Evolutionary conservation across 2,329 filamentous ascomycete species (phyloP).

Genomic region (Fulvia fulva): DNA sequence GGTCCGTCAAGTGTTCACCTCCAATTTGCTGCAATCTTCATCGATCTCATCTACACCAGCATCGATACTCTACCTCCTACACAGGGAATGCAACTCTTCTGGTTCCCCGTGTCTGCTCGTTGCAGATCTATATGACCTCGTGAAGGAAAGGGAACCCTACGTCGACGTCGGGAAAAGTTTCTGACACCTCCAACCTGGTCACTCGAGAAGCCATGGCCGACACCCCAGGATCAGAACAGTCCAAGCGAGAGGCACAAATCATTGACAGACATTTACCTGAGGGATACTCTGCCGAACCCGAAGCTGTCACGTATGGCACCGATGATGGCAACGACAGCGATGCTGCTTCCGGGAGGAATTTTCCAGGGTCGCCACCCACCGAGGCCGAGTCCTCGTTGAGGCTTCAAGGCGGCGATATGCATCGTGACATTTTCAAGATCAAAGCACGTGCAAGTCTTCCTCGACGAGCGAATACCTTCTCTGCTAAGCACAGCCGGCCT

Average conservation of each 20-base stretch:
- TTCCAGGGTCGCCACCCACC: conserved; percentile 6
- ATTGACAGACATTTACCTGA: conserved; percentile 34
- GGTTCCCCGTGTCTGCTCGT: conserved; percentile 5
- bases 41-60: conserved; percentile 1
- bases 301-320: conserved; percentile 23
- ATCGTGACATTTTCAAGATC: conserved; percentile 73
- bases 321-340: conserved; percentile 10
- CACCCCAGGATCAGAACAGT: conserved; percentile 20
- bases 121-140: conserved; percentile 7
- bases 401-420: conserved; percentile 72
- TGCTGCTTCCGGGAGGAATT: conserved; percentile 5
- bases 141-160: neutral
- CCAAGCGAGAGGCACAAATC: conserved; percentile 29
- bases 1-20: neutral
- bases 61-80: neutral
- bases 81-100: conserved; percentile 4
- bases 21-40: neutral
- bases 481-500: conserved; percentile 38
- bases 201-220: conserved; percentile 14
- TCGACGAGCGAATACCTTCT: conserved; percentile 63
- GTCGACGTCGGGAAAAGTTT: conserved; percentile 4
- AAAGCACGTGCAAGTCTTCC: conserved; percentile 53
- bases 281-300: conserved; percentile 32
- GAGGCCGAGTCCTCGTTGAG: conserved; percentile 60
- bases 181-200: neutral